Conservation (phyloP, 306 rosid species). For the Glycine tomentella region DNA sequence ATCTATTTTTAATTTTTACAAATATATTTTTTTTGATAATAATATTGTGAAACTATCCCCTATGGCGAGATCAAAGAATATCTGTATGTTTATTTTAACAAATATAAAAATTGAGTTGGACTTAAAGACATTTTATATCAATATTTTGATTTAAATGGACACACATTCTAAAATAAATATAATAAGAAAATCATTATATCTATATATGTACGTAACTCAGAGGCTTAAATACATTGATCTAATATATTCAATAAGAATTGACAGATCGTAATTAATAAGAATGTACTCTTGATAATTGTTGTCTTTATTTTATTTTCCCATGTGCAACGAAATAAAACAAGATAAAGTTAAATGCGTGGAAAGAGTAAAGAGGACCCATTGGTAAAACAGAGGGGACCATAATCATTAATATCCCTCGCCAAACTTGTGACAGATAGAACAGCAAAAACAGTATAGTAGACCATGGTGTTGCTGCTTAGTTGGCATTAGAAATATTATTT, state of each 20-base stretch:
- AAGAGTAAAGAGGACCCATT: background rate
- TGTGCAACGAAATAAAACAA: conserved; percentile 24
- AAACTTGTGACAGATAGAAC: conserved; percentile 23
- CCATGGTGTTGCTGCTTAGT: conserved; percentile 27
- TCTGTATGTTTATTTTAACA: background rate
- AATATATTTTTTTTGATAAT: no score
- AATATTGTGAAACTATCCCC: no score
- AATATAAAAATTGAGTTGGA: background rate
- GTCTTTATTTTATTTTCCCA: background rate
- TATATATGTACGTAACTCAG: background rate
- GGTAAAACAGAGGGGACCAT: conserved; percentile 28
- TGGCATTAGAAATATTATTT: background rate
- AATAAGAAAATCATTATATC: background rate
- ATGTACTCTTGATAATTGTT: background rate
- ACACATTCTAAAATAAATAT: background rate
- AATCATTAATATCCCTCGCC: conserved; percentile 3
- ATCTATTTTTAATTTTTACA: no score
- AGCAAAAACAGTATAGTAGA: conserved; percentile 26
- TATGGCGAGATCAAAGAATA: background rate
- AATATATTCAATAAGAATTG: background rate
- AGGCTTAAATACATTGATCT: background rate
- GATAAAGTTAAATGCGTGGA: background rate
- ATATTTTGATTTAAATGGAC: background rate
- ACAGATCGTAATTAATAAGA: background rate
- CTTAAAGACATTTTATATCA: background rate